Evolutionary conservation across 2,329 filamentous ascomycete genomes (phyloP).

Genomic region (Ophiocordyceps australis): DNA sequence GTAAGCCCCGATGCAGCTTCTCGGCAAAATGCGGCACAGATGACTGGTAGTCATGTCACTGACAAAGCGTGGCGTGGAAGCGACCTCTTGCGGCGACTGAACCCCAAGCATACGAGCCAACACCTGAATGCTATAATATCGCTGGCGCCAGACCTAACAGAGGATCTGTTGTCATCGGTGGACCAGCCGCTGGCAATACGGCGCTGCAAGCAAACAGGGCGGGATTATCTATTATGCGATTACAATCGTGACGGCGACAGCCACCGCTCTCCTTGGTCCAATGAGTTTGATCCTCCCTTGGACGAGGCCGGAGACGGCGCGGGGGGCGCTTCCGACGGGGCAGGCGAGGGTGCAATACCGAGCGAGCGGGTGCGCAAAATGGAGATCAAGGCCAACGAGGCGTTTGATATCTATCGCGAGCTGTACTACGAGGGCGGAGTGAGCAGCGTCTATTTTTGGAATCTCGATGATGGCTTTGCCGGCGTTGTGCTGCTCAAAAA

Average conservation of each 20-base stretch:
- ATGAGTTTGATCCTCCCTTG: slow-evolving; percentile 88
- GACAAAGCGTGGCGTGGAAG: no score
- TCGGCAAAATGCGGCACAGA: slow-evolving; percentile 1
- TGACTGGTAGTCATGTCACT: not conserved
- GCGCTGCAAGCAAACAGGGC: slow-evolving; percentile 72
- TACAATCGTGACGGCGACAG: slow-evolving; percentile 98
- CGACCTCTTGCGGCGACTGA: slow-evolving; percentile 93
- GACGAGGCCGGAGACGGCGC: slow-evolving; percentile 41
- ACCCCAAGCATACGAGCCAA: slow-evolving; percentile 75
- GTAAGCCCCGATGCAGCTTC: slow-evolving; percentile 26
- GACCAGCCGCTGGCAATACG: slow-evolving; percentile 83
- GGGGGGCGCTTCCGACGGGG: slow-evolving; percentile 35
- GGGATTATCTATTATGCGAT: slow-evolving; percentile 96
- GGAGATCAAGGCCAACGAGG: slow-evolving; percentile 87
- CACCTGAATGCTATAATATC: slow-evolving; percentile 82
- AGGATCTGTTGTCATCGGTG: slow-evolving; percentile 94
- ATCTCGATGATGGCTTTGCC: slow-evolving; percentile 92
- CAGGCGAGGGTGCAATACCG: slow-evolving; percentile 67
- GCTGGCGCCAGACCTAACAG: slow-evolving; percentile 79
- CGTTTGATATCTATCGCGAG: slow-evolving; percentile 92
- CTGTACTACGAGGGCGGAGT: slow-evolving; percentile 95
- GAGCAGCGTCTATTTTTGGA: slow-evolving; percentile 95
- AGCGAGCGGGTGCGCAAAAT: slow-evolving; percentile 84
- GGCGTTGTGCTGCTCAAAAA: slow-evolving; percentile 95
- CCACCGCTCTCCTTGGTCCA: slow-evolving; percentile 97